Percentiles rank a stretch among this genome's conserved stretches.
Evolutionary conservation across 768 basidiomycete genomes (phyloP).

Genomic region (Pholiota microspora): DNA sequence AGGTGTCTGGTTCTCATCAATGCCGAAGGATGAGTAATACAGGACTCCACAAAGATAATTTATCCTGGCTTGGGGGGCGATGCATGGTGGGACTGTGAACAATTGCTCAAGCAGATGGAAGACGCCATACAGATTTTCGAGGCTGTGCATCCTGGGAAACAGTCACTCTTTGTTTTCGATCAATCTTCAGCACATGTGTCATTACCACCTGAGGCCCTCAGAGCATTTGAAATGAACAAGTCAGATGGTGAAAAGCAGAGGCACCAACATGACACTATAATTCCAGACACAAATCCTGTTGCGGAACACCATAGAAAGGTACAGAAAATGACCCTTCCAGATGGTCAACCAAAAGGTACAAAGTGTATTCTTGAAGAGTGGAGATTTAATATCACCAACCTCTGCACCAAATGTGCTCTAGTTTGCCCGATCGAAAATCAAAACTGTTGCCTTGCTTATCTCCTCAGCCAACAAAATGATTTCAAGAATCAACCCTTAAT

Average conservation of each 20-base stretch:
- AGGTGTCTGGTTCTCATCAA: conserved; percentile 28
- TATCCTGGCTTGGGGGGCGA: conserved; percentile 34
- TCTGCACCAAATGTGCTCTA: conserved; percentile 34
- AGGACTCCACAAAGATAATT: conserved; percentile 34
- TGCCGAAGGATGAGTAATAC: conserved; percentile 20
- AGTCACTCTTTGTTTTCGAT: conserved; percentile 37
- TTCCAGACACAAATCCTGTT: conserved; percentile 34
- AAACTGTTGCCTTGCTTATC: conserved; percentile 32
- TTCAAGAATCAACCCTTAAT: conserved; percentile 33
- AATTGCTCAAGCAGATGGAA: conserved; percentile 31
- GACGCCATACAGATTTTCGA: conserved; percentile 36
- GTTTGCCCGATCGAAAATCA: conserved; percentile 33
- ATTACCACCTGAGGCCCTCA: conserved; percentile 35
- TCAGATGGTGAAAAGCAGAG: conserved; percentile 36
- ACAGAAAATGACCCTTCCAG: conserved; percentile 33
- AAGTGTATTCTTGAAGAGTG: conserved; percentile 33
- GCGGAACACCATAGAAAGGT: conserved; percentile 20
- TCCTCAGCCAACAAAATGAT: conserved; percentile 39
- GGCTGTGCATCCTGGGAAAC: conserved; percentile 27
- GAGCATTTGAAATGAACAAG: conserved; percentile 42
- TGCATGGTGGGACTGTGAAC: conserved; percentile 36
- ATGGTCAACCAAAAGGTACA: conserved; percentile 34
- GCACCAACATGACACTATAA: conserved; percentile 31
- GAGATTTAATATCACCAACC: conserved; percentile 31
- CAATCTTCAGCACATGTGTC: conserved; percentile 41